These are phyloP conservation scores for Leccinum variicolor DNA, from an alignment of 768 basidiomycete species.

Conservation along the genomic window DNA sequence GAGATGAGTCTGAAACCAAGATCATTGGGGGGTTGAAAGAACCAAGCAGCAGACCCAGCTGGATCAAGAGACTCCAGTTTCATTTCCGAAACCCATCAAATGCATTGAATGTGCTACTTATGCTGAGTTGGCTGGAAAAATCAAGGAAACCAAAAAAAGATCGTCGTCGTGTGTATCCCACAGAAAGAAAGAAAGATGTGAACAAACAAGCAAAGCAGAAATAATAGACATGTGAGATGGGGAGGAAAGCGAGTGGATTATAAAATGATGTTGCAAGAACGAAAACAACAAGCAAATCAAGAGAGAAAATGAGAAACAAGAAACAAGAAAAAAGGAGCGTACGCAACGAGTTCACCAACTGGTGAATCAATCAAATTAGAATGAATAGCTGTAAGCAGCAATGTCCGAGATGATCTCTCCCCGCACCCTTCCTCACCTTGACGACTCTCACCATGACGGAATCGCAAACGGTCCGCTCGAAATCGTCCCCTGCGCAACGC, in stretches of 20 bases:
- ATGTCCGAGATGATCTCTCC: neutral
- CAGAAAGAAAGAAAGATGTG: neutral
- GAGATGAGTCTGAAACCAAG: no score
- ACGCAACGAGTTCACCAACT: constrained; percentile 8
- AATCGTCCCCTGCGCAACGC: constrained; percentile 41
- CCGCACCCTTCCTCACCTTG: neutral
- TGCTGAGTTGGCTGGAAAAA: neutral
- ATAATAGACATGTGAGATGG: neutral
- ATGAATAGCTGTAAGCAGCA: neutral
- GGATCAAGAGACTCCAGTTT: neutral
- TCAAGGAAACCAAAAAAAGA: constrained; percentile 3
- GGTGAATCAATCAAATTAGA: neutral
- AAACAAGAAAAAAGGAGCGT: constrained; percentile 18
- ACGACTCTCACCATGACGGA: constrained; percentile 2
- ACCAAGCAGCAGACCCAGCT: no score
- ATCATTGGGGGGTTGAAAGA: no score
- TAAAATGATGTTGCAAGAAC: neutral
- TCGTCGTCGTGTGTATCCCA: constrained; percentile 3
- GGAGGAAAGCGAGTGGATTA: neutral
- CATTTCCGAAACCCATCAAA: neutral
- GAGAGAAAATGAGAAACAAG: neutral
- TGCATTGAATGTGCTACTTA: neutral
- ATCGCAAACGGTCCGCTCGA: constrained; percentile 2
- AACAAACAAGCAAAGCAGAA: neutral
- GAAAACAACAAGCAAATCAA: neutral